Evolutionary conservation across 768 basidiomycete genomes (phyloP), one percentile per base, ranked within the genome.

Genomic region (Coprinopsis cinerea): DNA sequence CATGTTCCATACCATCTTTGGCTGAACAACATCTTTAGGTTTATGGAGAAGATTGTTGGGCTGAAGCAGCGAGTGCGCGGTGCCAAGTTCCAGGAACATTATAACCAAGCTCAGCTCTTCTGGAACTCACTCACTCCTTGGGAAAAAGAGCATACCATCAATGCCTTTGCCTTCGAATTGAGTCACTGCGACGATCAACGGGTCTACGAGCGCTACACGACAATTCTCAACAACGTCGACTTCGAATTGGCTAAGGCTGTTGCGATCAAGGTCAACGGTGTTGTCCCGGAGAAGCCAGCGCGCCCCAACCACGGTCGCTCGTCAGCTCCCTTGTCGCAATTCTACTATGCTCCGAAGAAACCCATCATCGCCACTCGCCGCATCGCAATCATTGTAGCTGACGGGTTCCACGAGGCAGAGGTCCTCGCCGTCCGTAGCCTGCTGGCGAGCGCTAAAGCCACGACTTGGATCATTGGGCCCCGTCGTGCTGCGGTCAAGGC

Each of bases 161-260:
- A 67, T 3, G 91, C 88, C 3, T 73, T 88, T 51, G 78, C 81
- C 11, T 94, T 95, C 62, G 92, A 93, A 66, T 74, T 95, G 27
- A 82, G 81, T 50, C 89, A 92, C 60, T 88, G 85, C 65, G 84
- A 89, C 45, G 88, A 92, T 57, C 75, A 77, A 0, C 65, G 70
- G 2, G 85, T 94, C 1, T 85, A 85, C 64, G 68, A 79, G 61
- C 72, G 71, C 1, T 86, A 88, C 62, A 79, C 85, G 48, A 71
- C 77, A 35, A 61, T 84, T 14, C 75, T 89, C 55, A 85, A 82
- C 62, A 70, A 85, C 59, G 79, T 95, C 59, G 82, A 91, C 65
- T 71, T 81, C 58, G 75, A 85, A 9, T 75, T 94, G 36, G 89
- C 91, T 0, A 74, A 77, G 51, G 61, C 70, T 14, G 82, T 93